phyloP scores from a whole-genome alignment of 202 grass and related monocot genomes.

The Cymbopogon flexuosus region DNA sequence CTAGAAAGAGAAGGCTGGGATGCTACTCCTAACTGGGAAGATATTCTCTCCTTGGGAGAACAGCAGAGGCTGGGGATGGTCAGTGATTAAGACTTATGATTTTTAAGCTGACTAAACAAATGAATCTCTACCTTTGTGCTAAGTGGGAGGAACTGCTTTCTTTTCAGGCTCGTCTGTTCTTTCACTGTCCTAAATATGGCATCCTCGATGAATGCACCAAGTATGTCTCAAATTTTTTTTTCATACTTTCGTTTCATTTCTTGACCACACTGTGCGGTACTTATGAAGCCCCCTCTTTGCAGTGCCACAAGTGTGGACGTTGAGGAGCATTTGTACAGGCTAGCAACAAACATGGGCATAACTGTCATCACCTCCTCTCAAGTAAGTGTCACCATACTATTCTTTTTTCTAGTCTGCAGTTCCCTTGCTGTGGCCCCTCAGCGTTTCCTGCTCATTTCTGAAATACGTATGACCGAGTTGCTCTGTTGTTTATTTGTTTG shows the following conservation, averaged over 20 bases:
- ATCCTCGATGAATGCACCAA: conserved; percentile 98
- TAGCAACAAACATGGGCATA: conserved; percentile 88
- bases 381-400: conserved; percentile 38
- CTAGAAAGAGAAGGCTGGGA: conserved; percentile 98
- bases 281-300: conserved; percentile 23
- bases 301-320: conserved; percentile 96
- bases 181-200: conserved; percentile 83
- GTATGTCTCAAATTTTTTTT: conserved; percentile 34
- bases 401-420: background rate
- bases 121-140: conserved; percentile 2
- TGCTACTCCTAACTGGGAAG: conserved; percentile 91
- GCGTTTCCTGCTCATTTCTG: background rate
- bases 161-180: conserved; percentile 90
- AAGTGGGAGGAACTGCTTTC: conserved; percentile 3
- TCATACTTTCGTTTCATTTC: background rate
- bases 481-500: conserved; percentile 21
- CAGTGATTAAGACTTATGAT: conserved; percentile 28
- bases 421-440: background rate
- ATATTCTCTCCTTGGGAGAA: conserved; percentile 90
- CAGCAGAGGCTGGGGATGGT: conserved; percentile 99
- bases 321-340: conserved; percentile 89
- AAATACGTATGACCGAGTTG: background rate
- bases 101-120: background rate
- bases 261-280: background rate
- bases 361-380: conserved; percentile 94